Conservation (phyloP, 2,329 filamentous ascomycete species). For the Tothia fuscella region DNA sequence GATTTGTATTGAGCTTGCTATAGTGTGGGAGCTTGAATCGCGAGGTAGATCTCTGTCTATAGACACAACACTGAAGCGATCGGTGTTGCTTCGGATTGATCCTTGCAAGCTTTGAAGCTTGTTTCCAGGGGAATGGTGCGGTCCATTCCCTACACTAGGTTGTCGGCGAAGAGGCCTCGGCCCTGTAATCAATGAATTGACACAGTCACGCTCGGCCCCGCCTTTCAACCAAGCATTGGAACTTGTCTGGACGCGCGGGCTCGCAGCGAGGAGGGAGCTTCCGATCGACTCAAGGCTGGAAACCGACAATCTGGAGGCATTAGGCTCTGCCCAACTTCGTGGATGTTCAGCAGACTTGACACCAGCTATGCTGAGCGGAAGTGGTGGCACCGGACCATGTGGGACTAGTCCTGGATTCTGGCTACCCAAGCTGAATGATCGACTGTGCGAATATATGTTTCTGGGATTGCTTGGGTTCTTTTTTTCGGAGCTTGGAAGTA, state of each 20-base stretch:
- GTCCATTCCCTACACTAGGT: conserved; percentile 16
- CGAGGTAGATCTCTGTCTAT: too few relatives aligned
- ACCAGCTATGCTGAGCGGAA: conserved; percentile 25
- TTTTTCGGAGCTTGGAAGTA: not conserved
- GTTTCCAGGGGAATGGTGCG: not conserved
- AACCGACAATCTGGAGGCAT: conserved; percentile 26
- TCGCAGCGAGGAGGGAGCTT: conserved; percentile 28
- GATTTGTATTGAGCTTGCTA: conserved; percentile 15
- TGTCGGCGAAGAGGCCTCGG: conserved; percentile 21
- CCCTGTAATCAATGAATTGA: conserved; percentile 21
- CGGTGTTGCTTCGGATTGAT: not conserved
- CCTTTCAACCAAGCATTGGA: conserved; percentile 21
- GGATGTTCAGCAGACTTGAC: conserved; percentile 18
- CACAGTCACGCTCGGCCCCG: conserved; percentile 25
- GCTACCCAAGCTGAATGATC: conserved; percentile 24
- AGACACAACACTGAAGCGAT: too few relatives aligned
- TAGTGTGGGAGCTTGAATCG: conserved; percentile 6
- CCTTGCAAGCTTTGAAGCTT: conserved; percentile 1
- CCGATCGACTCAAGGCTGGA: conserved; percentile 29
- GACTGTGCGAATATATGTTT: not conserved
- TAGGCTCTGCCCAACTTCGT: conserved; percentile 19
- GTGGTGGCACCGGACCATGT: conserved; percentile 29
- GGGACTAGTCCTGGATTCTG: conserved; percentile 26
- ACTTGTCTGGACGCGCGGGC: conserved; percentile 21
- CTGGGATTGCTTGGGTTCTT: not conserved